Percentiles rank a stretch among this genome's conserved stretches.
Conservation (phyloP, 2,329 filamentous ascomycete genomes). For the Elsinoe arachidis region DNA sequence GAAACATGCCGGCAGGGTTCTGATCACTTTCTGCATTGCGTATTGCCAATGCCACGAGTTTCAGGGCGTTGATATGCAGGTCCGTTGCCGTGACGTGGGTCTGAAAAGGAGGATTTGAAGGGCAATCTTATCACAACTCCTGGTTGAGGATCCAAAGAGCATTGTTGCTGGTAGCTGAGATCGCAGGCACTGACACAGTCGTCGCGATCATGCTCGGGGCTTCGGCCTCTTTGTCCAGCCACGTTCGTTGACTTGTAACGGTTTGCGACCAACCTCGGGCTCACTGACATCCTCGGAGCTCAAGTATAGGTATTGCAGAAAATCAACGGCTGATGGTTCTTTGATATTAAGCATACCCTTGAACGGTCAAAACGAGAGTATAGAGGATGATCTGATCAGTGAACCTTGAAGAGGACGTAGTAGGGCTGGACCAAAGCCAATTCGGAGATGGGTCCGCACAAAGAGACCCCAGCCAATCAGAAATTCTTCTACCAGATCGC, state of each 20-base stretch:
- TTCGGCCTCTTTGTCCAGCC: not conserved
- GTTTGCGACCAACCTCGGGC: constrained; percentile 3
- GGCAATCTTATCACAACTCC: not conserved
- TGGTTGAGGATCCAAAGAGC: not conserved
- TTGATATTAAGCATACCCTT: constrained; percentile 3
- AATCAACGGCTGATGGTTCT: constrained; percentile 6
- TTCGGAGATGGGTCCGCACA: not conserved
- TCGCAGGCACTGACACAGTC: too few relatives aligned
- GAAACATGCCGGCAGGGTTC: not conserved
- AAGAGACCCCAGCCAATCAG: not conserved
- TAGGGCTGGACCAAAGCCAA: not conserved
- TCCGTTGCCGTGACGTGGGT: not conserved
- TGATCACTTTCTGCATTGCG: not conserved
- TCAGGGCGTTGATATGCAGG: not conserved
- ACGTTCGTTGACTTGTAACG: constrained; percentile 5
- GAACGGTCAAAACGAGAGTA: constrained; percentile 10
- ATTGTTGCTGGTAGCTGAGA: not conserved
- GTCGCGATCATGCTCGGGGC: not conserved
- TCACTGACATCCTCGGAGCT: not conserved
- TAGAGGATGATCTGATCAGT: constrained; percentile 10
- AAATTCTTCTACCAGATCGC: not conserved
- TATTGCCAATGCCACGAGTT: not conserved
- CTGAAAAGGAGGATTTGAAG: not conserved
- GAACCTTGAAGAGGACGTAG: constrained; percentile 2
- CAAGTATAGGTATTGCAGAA: not conserved